Evolutionary conservation across 1,139 yeast genomes (phyloP).

Genomic region (Eremothecium sinecaudum): DNA sequence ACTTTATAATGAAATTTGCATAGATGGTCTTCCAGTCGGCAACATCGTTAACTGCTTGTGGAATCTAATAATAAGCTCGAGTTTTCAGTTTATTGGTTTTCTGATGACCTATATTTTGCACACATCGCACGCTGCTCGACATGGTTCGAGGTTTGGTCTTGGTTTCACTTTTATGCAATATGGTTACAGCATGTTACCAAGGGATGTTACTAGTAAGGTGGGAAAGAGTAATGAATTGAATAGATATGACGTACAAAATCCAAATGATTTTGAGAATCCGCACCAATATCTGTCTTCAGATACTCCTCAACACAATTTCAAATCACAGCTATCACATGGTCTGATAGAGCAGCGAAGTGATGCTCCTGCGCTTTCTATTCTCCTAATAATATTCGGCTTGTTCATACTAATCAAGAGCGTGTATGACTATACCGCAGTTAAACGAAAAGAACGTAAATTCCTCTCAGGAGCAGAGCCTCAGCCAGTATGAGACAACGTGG

Average conservation of each 20-base stretch:
- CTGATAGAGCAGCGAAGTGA: slow-evolving; percentile 34
- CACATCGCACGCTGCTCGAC: slow-evolving; percentile 95
- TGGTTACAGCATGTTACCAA: slow-evolving; percentile 66
- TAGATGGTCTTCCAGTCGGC: slow-evolving; percentile 97
- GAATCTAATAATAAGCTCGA: slow-evolving; percentile 80
- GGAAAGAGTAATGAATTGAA: slow-evolving; percentile 31
- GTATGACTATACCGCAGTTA: slow-evolving; percentile 65
- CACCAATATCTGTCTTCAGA: slow-evolving; percentile 17
- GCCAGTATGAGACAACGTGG: not conserved
- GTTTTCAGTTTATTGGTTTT: slow-evolving; percentile 92
- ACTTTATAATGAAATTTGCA: slow-evolving; percentile 77
- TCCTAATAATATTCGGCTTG: slow-evolving; percentile 44
- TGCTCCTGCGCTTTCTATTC: slow-evolving; percentile 26
- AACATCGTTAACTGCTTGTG: slow-evolving; percentile 77
- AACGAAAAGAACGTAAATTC: slow-evolving; percentile 51
- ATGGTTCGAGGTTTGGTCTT: slow-evolving; percentile 88
- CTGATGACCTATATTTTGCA: slow-evolving; percentile 81
- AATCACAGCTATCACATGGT: slow-evolving; percentile 35
- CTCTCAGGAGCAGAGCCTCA: slow-evolving; percentile 15
- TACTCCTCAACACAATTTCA: slow-evolving; percentile 37
- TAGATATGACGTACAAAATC: slow-evolving; percentile 41
- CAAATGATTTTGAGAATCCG: slow-evolving; percentile 46
- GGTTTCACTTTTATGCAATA: slow-evolving; percentile 76
- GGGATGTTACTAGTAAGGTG: slow-evolving; percentile 31
- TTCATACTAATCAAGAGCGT: slow-evolving; percentile 58